Percentiles rank a stretch among this genome's conserved stretches.
Conservation (phyloP, 805 yeast genomes). For the Lipomyces starkeyi region DNA sequence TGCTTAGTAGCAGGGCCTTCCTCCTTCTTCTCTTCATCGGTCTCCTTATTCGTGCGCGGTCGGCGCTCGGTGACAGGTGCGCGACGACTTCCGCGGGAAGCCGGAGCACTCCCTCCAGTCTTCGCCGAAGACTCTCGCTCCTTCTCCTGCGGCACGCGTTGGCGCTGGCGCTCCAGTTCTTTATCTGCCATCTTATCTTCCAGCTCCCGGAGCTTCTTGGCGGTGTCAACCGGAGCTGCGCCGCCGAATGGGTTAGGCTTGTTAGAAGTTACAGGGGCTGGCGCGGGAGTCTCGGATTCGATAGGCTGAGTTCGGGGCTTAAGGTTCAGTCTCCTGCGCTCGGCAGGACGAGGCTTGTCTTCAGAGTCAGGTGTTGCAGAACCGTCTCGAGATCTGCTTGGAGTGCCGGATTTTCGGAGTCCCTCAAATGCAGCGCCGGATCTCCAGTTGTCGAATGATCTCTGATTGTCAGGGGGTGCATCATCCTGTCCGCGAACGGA, state of each 20-base stretch:
- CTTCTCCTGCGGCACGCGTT: constrained; percentile 10
- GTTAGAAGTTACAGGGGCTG: constrained; percentile 40
- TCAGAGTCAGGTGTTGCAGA: constrained; percentile 43
- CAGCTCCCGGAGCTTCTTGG: constrained; percentile 66
- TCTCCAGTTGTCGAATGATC: constrained; percentile 45
- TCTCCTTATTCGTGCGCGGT: constrained; percentile 9
- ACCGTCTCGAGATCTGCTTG: constrained; percentile 18
- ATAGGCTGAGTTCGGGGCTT: constrained; percentile 44
- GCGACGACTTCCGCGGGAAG: neutral
- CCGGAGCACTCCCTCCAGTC: constrained; percentile 17
- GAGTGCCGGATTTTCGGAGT: constrained; percentile 5
- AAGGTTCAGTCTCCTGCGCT: constrained; percentile 50
- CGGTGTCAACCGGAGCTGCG: constrained; percentile 84
- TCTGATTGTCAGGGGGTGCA: constrained; percentile 20
- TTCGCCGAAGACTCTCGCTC: constrained; percentile 18
- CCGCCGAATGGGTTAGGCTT: constrained; percentile 78
- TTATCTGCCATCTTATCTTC: constrained; percentile 49
- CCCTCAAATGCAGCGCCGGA: constrained; percentile 40
- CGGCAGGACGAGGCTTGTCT: constrained; percentile 48
- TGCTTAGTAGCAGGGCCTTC: constrained; percentile 27
- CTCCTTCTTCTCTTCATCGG: constrained; percentile 27
- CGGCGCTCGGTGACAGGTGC: constrained; percentile 8
- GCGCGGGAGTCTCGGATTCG: constrained; percentile 44
- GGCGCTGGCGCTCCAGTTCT: constrained; percentile 15
- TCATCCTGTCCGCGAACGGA: constrained; percentile 14